Percentiles rank a stretch among this genome's conserved stretches.
Conservation (phyloP, 495 filamentous ascomycete genomes). For the Baudoinia panamericana region DNA sequence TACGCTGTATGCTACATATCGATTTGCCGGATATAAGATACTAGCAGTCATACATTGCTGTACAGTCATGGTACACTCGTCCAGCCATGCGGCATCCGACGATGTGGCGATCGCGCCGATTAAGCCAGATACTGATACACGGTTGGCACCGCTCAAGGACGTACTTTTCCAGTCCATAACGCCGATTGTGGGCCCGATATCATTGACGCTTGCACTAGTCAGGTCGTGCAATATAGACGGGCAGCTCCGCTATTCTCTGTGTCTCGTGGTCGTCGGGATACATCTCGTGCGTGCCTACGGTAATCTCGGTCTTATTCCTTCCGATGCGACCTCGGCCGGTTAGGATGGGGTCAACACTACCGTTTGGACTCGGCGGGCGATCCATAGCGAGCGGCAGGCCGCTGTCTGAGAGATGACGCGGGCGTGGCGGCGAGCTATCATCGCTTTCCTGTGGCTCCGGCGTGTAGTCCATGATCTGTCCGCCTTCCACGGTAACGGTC, state of each 20-base stretch:
- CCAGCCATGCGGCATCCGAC: too few species aligned
- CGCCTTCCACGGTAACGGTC: slow-evolving; percentile 17
- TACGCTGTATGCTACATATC: too few species aligned
- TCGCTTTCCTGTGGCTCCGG: background rate
- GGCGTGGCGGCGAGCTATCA: background rate
- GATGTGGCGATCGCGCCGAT: too few species aligned
- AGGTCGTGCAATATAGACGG: slow-evolving; percentile 1
- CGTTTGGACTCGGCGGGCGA: slow-evolving; percentile 6
- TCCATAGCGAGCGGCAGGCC: background rate
- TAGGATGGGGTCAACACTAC: slow-evolving; percentile 17
- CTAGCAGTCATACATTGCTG: too few species aligned
- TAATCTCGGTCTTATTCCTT: slow-evolving; percentile 9
- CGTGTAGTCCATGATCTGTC: slow-evolving; percentile 5
- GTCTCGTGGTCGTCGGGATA: slow-evolving; percentile 7
- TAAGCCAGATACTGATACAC: too few species aligned
- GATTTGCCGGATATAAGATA: too few species aligned
- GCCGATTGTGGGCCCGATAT: too few species aligned
- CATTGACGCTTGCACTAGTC: too few species aligned
- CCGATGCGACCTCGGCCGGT: background rate
- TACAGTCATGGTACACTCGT: too few species aligned
- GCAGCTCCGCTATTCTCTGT: slow-evolving; percentile 6
- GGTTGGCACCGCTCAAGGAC: too few species aligned
- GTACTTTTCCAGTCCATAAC: too few species aligned
- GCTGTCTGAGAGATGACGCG: background rate
- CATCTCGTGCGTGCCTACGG: slow-evolving; percentile 5